Base-by-base conservation (phyloP, 495 filamentous ascomycete species). In the Pseudotulostoma volvatum region DNA sequence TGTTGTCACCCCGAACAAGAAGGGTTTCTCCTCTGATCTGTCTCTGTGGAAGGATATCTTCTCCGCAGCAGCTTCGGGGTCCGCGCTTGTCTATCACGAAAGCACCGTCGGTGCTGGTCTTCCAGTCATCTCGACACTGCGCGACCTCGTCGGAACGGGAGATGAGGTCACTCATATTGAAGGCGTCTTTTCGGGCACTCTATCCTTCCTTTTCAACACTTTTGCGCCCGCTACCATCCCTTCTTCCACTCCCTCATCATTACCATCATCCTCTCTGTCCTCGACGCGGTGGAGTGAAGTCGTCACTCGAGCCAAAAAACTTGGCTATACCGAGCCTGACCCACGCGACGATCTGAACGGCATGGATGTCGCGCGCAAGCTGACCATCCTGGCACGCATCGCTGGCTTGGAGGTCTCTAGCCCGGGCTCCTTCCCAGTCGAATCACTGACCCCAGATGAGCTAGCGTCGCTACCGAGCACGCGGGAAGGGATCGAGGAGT, bases 271-370 rank as follows among this genome's bases (percentile, higher is more conserved):
- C 13, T 21, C 34, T 4, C 35, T 40, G 15, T 60, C 56, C 9
- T 70, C 74, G 18, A 76, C 77, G 3, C 76, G 79, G 49, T 97
- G 88, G 75, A 87, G 83, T 33, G 79, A 74, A 32, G 84, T 88
- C 43, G 90, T 95, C 15, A 71, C 69, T 44, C 81, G 87, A 58
- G 90, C 88, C 21, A 90, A 93, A 64, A 79, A 87, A 36, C 62
- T 88, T n/a, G 90, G 92, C 13, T 97, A 86, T 61, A 97, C 90
- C 4, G 90, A 97, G 63, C 90, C 90, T 1, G 90, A 96, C 53
- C 90, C 90, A 31, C 70, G 90, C 31, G 90, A 96, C 56, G 90
- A 96, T 49, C 67, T 97, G 48, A 95, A 97, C 59, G 90, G 90
- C 8, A 68, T 93, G 52, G 90, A 97, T 53, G 88, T 97, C 16